Conservation (phyloP, 371 early-diverging fungal genomes). For the Synchytrium microbalum region DNA sequence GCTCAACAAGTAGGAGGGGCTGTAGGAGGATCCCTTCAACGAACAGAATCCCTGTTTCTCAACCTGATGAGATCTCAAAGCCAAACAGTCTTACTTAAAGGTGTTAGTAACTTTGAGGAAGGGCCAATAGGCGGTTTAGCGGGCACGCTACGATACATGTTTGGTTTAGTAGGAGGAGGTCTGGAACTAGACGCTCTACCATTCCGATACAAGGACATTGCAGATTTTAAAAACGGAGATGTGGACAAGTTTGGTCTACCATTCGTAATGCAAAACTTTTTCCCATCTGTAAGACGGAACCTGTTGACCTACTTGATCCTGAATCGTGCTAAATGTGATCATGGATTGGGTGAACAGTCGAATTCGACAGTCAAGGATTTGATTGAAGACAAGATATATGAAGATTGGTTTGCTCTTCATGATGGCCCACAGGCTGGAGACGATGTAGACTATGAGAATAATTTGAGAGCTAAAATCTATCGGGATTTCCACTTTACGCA, state of each 20-base stretch:
- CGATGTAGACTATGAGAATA: neutral
- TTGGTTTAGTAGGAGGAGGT: constrained; percentile 13
- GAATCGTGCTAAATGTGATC: constrained; percentile 15
- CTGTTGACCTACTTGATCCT: constrained; percentile 24
- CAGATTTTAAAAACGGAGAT: constrained; percentile 25
- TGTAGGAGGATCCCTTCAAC: neutral
- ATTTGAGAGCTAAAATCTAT: constrained; percentile 23
- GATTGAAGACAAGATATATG: constrained; percentile 18
- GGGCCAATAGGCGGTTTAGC: constrained; percentile 9
- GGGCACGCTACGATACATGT: constrained; percentile 11
- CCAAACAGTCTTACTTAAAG: neutral
- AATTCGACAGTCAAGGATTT: constrained; percentile 22
- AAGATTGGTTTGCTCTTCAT: constrained; percentile 29
- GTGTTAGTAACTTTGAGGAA: constrained; percentile 5
- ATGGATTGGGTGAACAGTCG: neutral
- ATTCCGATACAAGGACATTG: constrained; percentile 17
- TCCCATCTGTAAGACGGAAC: constrained; percentile 21
- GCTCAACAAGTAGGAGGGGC: neutral
- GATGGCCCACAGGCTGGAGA: constrained; percentile 23
- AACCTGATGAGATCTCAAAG: neutral
- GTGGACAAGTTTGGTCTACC: constrained; percentile 5
- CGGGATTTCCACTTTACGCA: constrained; percentile 16
- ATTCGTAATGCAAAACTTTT: constrained; percentile 23
- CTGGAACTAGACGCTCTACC: constrained; percentile 15
- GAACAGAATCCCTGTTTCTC: neutral